Conservation (phyloP, 164 flowering plant genomes). For the Kalanchoe fedtschenkoi region DNA sequence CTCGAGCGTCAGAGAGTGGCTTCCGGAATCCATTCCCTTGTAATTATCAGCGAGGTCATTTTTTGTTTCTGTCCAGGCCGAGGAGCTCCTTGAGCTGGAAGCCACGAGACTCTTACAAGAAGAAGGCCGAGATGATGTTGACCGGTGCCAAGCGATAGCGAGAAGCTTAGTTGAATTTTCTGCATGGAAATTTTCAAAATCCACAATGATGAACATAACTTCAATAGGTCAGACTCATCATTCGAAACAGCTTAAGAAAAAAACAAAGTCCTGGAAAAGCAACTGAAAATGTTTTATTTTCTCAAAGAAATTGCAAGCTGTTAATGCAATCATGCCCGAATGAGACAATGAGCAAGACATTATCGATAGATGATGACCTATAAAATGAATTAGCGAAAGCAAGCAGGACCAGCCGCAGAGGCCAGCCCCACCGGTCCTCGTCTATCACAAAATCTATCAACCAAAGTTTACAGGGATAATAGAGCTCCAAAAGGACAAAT, state of each 20-base stretch:
- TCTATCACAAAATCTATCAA: not conserved
- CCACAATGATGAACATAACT: too few relatives aligned
- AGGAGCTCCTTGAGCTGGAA: conserved; percentile 55
- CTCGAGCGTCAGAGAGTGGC: conserved; percentile 78
- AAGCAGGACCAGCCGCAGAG: conserved; percentile 4
- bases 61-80: conserved; percentile 59
- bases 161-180: conserved; percentile 76
- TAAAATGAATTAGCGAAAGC: not conserved
- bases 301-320: too few relatives aligned
- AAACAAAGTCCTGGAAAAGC: too few relatives aligned
- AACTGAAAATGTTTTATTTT: not conserved
- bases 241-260: too few relatives aligned
- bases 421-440: not conserved
- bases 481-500: not conserved
- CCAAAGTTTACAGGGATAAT: not conserved
- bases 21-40: conserved; percentile 89
- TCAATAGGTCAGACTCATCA: too few relatives aligned
- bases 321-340: too few relatives aligned
- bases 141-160: conserved; percentile 66
- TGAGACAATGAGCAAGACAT: too few relatives aligned
- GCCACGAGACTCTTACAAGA: conserved; percentile 71
- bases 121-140: conserved; percentile 58
- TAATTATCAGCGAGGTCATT: conserved; percentile 70
- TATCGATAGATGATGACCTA: too few relatives aligned
- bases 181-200: conserved; percentile 26